Evolutionary conservation across 176 grass and related monocot genomes (phyloP).

Genomic region (Pontederia paniculata): DNA sequence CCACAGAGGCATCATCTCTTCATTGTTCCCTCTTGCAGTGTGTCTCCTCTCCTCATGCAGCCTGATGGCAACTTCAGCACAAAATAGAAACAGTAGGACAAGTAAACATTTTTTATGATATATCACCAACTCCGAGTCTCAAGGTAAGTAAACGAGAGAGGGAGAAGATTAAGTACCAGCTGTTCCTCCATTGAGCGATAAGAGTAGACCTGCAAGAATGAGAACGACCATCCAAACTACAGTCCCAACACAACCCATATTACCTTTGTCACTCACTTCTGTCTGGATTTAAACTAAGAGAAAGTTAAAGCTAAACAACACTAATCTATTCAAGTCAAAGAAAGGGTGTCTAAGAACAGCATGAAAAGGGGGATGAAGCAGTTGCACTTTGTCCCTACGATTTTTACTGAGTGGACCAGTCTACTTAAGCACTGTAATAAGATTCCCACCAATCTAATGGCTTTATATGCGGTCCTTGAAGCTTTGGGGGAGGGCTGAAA

Average conservation of each 20-base stretch:
- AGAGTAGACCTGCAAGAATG: conserved; percentile 11
- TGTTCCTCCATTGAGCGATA: conserved; percentile 17
- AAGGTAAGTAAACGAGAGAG: not conserved
- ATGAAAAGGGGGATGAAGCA: not conserved
- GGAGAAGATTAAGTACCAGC: conserved; percentile 26
- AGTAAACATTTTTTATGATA: not conserved
- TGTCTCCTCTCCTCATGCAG: conserved; percentile 3
- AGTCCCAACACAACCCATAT: conserved; percentile 22
- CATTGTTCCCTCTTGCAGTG: not conserved
- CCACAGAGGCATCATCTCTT: conserved; percentile 36
- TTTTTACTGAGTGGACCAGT: conserved; percentile 4
- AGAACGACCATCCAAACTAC: conserved; percentile 11
- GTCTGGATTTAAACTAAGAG: conserved; percentile 7
- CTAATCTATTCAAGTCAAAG: conserved; percentile 1
- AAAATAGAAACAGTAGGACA: not conserved
- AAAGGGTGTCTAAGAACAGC: conserved; percentile 17
- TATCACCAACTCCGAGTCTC: not conserved
- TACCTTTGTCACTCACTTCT: conserved; percentile 1
- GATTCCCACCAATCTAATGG: conserved; percentile 19
- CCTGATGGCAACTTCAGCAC: conserved; percentile 8
- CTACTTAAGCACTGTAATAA: not conserved
- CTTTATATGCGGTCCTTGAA: not conserved
- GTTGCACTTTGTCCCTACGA: conserved; percentile 7
- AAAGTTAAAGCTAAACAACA: conserved; percentile 1
- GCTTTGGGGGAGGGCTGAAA: conserved; percentile 3